phyloP scores from a whole-genome alignment of 345 rosid genomes.

The Salix udensis region DNA sequence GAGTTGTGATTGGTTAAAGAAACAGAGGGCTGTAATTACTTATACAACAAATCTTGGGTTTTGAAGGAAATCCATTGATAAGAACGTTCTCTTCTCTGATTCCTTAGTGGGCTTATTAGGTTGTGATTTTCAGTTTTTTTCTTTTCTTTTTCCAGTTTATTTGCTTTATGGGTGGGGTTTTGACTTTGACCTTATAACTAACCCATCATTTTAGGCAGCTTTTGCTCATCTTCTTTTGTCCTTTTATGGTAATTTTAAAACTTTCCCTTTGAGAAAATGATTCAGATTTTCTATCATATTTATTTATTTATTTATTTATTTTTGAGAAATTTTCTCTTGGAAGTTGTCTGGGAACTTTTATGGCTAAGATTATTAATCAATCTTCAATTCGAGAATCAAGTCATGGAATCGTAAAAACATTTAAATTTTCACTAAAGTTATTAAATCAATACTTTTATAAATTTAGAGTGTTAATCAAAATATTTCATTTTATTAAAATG shows the following conservation, averaged over 20 bases:
- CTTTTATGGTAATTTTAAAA: slow-evolving; percentile 12
- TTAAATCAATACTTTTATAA: no score
- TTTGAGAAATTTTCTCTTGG: background rate
- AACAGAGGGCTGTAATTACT: background rate
- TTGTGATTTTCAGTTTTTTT: slow-evolving; percentile 10
- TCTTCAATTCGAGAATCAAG: no score
- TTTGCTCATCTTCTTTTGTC: slow-evolving; percentile 30
- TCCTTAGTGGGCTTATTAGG: background rate
- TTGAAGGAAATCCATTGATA: slow-evolving; percentile 12
- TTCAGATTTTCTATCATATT: background rate
- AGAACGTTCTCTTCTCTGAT: background rate
- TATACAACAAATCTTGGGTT: slow-evolving; percentile 19
- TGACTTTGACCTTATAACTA: slow-evolving; percentile 44
- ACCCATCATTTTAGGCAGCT: slow-evolving; percentile 44
- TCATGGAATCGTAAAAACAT: no score
- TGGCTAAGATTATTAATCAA: background rate
- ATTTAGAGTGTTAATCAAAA: no score
- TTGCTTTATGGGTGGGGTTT: slow-evolving; percentile 21
- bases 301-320: background rate
- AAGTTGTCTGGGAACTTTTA: background rate
- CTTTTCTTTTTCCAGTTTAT: slow-evolving; percentile 26
- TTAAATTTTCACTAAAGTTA: no score
- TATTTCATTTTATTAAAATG: no score
- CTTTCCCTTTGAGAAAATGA: background rate
- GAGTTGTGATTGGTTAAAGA: slow-evolving; percentile 16